These are phyloP conservation scores for Puccinia brachypodii DNA, from an alignment of 1,284 basidiomycete species.

Conservation along the genomic window DNA sequence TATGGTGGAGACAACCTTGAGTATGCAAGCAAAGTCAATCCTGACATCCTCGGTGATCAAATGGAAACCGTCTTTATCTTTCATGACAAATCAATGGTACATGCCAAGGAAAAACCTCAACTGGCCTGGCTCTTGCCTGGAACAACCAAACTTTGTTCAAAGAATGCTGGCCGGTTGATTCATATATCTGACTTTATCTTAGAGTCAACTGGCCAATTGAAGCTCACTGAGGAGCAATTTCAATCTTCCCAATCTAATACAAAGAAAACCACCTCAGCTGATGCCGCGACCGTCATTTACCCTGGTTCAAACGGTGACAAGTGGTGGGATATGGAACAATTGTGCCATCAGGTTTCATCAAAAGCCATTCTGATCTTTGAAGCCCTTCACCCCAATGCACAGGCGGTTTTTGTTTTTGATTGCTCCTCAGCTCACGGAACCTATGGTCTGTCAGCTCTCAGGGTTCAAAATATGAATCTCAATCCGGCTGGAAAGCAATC, in stretches of 20 bases:
- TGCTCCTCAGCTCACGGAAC: constrained; percentile 18
- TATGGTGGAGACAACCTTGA: background rate
- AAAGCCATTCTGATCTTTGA: constrained; percentile 20
- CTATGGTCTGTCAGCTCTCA: background rate
- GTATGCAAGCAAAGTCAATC: background rate
- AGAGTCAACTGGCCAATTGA: background rate
- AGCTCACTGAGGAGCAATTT: background rate
- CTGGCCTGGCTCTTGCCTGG: background rate
- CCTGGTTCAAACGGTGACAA: background rate
- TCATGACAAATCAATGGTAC: background rate
- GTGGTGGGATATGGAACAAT: constrained; percentile 9
- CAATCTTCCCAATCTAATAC: background rate
- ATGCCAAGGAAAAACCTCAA: background rate
- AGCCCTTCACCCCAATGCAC: constrained; percentile 6
- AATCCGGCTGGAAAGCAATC: constrained; percentile 3
- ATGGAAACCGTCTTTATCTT: background rate
- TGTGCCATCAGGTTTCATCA: background rate
- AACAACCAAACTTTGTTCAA: background rate
- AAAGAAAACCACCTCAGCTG: background rate
- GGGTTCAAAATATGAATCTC: constrained; percentile 6
- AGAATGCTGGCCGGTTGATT: background rate
- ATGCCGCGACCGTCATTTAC: background rate
- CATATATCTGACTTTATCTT: constrained; percentile 5
- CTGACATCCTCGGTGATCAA: background rate
- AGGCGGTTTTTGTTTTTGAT: constrained; percentile 20